Conservation (phyloP, 257 asterid species). For the Eucommia ulmoides region DNA sequence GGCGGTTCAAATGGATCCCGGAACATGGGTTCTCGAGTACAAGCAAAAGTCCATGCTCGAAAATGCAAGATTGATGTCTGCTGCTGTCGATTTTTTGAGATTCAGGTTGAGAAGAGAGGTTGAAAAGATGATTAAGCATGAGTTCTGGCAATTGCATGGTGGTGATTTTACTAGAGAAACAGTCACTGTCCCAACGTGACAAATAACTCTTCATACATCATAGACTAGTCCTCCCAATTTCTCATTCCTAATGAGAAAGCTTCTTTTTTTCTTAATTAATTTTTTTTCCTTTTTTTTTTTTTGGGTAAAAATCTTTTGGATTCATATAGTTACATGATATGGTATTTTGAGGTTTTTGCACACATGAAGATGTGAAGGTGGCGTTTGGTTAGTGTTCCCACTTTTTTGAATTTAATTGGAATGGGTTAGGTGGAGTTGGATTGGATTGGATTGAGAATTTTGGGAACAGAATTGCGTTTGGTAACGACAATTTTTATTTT, state of each 20-base stretch:
- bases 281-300: too few relatives aligned
- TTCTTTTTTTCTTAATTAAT: background rate
- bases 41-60: conserved; percentile 30
- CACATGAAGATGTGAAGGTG: too few relatives aligned
- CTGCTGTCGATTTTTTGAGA: conserved; percentile 32
- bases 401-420: too few relatives aligned
- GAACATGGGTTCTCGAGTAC: conserved; percentile 84
- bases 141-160: conserved; percentile 25
- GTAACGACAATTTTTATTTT: too few relatives aligned
- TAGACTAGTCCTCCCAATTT: background rate
- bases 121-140: conserved; percentile 29
- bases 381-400: too few relatives aligned
- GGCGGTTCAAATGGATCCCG: conserved; percentile 58
- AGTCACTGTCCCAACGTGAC: conserved; percentile 41
- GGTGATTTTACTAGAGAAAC: conserved; percentile 14
- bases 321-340: too few relatives aligned
- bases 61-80: conserved; percentile 38
- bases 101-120: conserved; percentile 33
- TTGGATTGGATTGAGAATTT: too few relatives aligned
- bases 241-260: conserved; percentile 18
- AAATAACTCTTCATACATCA: background rate
- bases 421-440: too few relatives aligned
- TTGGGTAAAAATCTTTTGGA: too few relatives aligned
- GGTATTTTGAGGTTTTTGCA: too few relatives aligned
- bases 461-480: too few relatives aligned